A percentile compares a stretch with the other conserved stretches of the same genome.
Evolutionary conservation across 768 basidiomycete genomes (phyloP).

Genomic region (Strobilomyces confusus): DNA sequence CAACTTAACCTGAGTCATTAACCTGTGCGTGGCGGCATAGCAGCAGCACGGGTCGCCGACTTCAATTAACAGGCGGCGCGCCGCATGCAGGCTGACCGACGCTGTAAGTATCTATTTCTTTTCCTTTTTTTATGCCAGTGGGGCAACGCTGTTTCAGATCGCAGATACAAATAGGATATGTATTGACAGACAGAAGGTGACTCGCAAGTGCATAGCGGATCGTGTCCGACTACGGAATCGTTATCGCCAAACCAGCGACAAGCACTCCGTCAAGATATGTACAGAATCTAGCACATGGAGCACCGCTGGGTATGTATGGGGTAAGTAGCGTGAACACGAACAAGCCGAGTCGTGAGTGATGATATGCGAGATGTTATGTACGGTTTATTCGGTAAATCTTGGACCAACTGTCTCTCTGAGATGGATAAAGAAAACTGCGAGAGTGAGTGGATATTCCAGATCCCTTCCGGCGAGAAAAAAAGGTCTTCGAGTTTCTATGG

Average conservation of each 20-base stretch:
- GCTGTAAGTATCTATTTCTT: neutral
- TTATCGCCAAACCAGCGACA: constrained; percentile 5
- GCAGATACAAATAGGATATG: constrained; percentile 5
- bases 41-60: neutral
- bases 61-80: constrained; percentile 1
- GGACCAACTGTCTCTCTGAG: constrained; percentile 7
- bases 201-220: neutral
- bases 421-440: neutral
- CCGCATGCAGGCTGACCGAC: neutral
- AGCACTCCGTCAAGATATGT: neutral
- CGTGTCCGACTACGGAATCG: neutral
- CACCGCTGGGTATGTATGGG: neutral
- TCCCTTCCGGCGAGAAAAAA: constrained; percentile 4
- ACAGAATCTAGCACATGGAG: neutral
- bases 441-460: constrained; percentile 1
- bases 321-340: constrained; percentile 5
- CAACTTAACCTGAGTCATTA: neutral
- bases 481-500: constrained; percentile 14
- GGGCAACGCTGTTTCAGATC: constrained; percentile 1
- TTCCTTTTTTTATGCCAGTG: neutral
- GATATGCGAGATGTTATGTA: neutral
- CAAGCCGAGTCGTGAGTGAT: constrained; percentile 3
- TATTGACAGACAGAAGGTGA: neutral
- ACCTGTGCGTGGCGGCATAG: neutral
- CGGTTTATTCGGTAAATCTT: constrained; percentile 4